Base-by-base conservation (phyloP, 352 stramenopile species). In the Aphanomyces astaci region DNA sequence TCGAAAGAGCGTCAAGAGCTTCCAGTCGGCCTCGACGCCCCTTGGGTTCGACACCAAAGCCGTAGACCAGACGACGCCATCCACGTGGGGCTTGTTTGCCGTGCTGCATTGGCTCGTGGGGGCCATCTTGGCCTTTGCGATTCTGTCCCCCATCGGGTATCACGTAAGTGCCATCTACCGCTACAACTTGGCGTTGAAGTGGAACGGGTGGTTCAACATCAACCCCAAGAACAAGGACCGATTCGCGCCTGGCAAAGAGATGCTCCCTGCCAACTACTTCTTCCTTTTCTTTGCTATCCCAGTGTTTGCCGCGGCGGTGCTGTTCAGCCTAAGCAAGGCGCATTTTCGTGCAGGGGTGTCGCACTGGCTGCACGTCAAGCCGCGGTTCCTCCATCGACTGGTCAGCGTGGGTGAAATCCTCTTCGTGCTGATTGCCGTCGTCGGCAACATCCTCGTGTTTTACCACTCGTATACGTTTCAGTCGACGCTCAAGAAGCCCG, bases 331-430 rank as follows among this genome's bases (percentile, higher is more conserved):
- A 72, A 31, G 51, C 86, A 7, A 72, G 72, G 17, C 59, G 75
- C 19, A 32, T 13, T 51, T 46, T 11, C 62, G 2, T 9, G 31
- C 59, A 45, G 22, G 4, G 7, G 2, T 81, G 17, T 72, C 77
- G 10, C 48, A 67, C 0, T 64, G 78, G 22, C 67, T 89, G 9
- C 79, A 80, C 36, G 76, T 76, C 39, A 86, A 85, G 59, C 76
- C 76, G 1, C 28, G 56, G 0, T 24, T 78, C 2, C 55, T 76
- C 3, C 66, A 53, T 31, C 62, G 48, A 10, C 72, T 66, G 19
- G 72, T 82, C 7, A 86, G 79, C 71, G 78, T 79, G 30, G 83
- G 83, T n/a, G 83, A 92, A 60, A 64, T 86, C n/a, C 69, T 86
- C 9, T 88, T 88, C 65, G 62, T 89, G 24, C 19, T 49, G 19